A percentile compares a stretch with the other conserved stretches of the same genome.
These are phyloP conservation scores for Geotrichum histeridarum DNA, from an alignment of 1,139 yeast species.

Conservation along the genomic window DNA sequence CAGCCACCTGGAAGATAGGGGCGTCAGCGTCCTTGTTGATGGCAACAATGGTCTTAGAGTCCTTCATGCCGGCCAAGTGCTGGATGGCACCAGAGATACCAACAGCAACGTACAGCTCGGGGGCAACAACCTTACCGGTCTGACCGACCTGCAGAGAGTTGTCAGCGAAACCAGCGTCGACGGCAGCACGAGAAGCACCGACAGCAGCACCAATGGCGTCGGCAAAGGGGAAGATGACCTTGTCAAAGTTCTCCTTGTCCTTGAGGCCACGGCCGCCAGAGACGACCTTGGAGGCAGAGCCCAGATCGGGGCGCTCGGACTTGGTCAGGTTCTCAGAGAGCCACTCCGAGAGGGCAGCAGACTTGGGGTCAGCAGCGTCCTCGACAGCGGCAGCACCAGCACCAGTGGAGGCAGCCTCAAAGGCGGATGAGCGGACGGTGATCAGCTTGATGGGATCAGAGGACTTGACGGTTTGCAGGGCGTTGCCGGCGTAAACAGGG, in stretches of 20 bases:
- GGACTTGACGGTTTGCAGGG: slow-evolving; percentile 74
- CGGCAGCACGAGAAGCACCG: slow-evolving; percentile 96
- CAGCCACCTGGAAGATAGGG: slow-evolving; percentile 88
- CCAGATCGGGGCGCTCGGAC: slow-evolving; percentile 87
- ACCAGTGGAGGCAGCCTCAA: slow-evolving; percentile 50
- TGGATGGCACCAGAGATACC: slow-evolving; percentile 98
- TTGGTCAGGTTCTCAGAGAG: slow-evolving; percentile 67
- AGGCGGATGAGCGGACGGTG: slow-evolving; percentile 82
- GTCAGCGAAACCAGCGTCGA: slow-evolving; percentile 91
- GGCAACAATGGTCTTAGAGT: slow-evolving; percentile 87
- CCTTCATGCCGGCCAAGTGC: slow-evolving; percentile 98
- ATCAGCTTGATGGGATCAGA: slow-evolving; percentile 60
- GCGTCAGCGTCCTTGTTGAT: slow-evolving; percentile 93
- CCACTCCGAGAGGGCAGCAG: slow-evolving; percentile 44
- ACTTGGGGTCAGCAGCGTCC: slow-evolving; percentile 42
- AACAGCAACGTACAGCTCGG: slow-evolving; percentile 85
- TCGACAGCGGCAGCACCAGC: slow-evolving; percentile 48
- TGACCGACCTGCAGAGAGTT: slow-evolving; percentile 98
- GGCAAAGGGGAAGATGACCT: slow-evolving; percentile 77
- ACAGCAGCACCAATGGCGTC: slow-evolving; percentile 82
- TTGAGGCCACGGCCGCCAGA: slow-evolving; percentile 95
- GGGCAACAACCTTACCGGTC: slow-evolving; percentile 97
- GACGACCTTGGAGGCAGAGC: slow-evolving; percentile 73
- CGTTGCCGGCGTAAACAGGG: slow-evolving; percentile 96
- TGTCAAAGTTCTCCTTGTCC: slow-evolving; percentile 80